These are phyloP conservation scores for Nemania sp. DNA, from an alignment of 2,329 filamentous ascomycete species.

Conservation along the genomic window DNA sequence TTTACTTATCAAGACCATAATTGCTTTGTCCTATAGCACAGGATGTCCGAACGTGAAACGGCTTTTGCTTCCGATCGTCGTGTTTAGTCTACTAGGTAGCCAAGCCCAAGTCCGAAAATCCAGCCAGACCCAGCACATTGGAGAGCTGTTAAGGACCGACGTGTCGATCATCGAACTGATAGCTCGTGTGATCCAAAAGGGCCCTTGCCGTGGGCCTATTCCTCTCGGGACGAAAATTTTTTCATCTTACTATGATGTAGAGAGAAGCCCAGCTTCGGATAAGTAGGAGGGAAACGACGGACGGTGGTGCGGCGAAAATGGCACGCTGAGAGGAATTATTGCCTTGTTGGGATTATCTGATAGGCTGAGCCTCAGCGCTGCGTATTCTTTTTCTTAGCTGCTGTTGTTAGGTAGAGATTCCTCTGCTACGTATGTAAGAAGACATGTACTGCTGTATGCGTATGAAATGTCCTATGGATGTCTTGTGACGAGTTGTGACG, in stretches of 20 bases:
- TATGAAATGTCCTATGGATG: not conserved
- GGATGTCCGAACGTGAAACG: not conserved
- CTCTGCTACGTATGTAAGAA: slow-evolving; percentile 13
- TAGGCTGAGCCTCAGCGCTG: slow-evolving; percentile 25
- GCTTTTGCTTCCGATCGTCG: not conserved
- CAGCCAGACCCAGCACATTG: slow-evolving; percentile 3
- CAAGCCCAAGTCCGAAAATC: slow-evolving; percentile 20
- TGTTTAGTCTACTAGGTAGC: not conserved
- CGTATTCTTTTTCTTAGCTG: not conserved
- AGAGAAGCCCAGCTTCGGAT: slow-evolving; percentile 19
- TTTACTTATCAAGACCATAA: slow-evolving; percentile 7
- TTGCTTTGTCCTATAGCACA: slow-evolving; percentile 2
- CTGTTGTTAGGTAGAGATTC: not conserved
- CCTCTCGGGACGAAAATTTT: slow-evolving; percentile 18
- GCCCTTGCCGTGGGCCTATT: slow-evolving; percentile 5
- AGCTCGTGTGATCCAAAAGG: not conserved
- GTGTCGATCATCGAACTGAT: slow-evolving; percentile 24
- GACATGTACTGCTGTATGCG: not conserved
- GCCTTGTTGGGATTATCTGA: slow-evolving; percentile 28
- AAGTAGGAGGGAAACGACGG: slow-evolving; percentile 21
- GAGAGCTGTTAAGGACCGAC: not conserved
- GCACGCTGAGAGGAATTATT: slow-evolving; percentile 22
- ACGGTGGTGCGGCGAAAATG: slow-evolving; percentile 9
- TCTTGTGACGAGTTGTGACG: slow-evolving; percentile 1
- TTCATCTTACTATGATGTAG: slow-evolving; percentile 3